These are phyloP conservation scores for Aspergillus incahuasiensis DNA, from an alignment of 495 filamentous ascomycete genomes.

Conservation along the genomic window DNA sequence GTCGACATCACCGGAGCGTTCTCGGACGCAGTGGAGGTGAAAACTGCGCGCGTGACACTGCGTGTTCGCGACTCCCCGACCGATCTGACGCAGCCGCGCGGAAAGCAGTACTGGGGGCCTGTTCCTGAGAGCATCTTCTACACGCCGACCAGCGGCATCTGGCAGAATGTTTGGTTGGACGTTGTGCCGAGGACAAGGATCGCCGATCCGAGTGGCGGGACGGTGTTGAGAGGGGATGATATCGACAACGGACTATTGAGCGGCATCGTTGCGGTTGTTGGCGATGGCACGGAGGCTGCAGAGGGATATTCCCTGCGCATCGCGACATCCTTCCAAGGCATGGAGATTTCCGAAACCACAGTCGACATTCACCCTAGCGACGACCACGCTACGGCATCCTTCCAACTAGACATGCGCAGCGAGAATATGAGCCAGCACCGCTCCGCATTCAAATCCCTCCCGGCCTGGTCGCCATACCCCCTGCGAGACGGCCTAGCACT, in stretches of 20 bases:
- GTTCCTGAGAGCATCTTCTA: conserved; percentile 40
- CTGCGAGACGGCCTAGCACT: conserved; percentile 24
- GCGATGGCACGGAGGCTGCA: conserved; percentile 7
- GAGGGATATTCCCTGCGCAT: background rate
- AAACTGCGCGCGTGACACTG: conserved; percentile 19
- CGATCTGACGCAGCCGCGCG: conserved; percentile 36
- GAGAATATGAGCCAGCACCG: background rate
- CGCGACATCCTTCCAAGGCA: conserved; percentile 13
- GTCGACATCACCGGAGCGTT: conserved; percentile 30
- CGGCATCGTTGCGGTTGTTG: conserved; percentile 21
- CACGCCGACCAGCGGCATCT: conserved; percentile 35
- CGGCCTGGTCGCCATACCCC: too few species aligned
- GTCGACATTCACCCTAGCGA: conserved; percentile 14
- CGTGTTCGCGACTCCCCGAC: conserved; percentile 30
- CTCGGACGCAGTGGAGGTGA: background rate
- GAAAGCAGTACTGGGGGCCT: conserved; percentile 39
- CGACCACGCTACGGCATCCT: conserved; percentile 13
- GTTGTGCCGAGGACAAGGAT: conserved; percentile 30
- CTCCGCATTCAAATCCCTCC: too few species aligned
- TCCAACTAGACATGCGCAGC: conserved; percentile 23
- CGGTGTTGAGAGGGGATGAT: conserved; percentile 31
- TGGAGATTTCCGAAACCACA: conserved; percentile 12
- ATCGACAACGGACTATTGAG: conserved; percentile 24
- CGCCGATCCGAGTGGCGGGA: conserved; percentile 26
- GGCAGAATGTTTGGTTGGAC: conserved; percentile 36